Conservation (phyloP, 164 flowering plant species). For the Tetracentron sinense region DNA sequence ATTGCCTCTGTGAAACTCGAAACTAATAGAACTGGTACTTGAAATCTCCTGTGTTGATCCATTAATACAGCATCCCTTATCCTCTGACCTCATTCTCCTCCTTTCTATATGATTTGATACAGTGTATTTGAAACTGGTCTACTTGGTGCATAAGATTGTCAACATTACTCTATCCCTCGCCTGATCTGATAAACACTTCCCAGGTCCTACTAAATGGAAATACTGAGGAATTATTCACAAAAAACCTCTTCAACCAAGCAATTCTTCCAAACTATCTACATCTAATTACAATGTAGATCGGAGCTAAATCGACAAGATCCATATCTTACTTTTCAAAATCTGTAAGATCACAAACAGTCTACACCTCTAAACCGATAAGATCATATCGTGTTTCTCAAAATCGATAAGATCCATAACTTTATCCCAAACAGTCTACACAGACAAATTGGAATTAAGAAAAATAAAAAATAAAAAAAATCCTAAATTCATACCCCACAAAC, state of each 20-base stretch:
- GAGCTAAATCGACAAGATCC: neutral
- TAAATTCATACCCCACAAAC: neutral
- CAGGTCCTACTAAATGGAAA: too few species aligned
- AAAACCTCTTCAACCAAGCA: neutral
- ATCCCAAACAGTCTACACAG: too few species aligned
- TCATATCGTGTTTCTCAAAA: too few species aligned
- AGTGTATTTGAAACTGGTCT: neutral
- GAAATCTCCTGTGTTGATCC: slow-evolving; percentile 40
- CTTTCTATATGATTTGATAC: neutral
- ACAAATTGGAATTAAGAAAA: too few species aligned
- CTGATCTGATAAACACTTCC: neutral
- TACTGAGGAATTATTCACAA: neutral
- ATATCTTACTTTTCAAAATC: neutral
- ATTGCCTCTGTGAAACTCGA: slow-evolving; percentile 72
- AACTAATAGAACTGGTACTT: slow-evolving; percentile 29
- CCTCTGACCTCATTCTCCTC: slow-evolving; percentile 56
- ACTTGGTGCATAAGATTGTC: neutral
- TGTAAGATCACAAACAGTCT: too few species aligned
- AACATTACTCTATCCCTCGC: too few species aligned
- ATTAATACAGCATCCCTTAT: slow-evolving; percentile 48
- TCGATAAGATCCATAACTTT: too few species aligned
- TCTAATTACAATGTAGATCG: neutral
- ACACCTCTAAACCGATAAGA: too few species aligned
- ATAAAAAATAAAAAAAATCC: neutral
- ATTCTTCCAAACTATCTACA: neutral